Evolutionary conservation across 2,329 filamentous ascomycete species (phyloP).

Genomic region (Thelonectria rubi): DNA sequence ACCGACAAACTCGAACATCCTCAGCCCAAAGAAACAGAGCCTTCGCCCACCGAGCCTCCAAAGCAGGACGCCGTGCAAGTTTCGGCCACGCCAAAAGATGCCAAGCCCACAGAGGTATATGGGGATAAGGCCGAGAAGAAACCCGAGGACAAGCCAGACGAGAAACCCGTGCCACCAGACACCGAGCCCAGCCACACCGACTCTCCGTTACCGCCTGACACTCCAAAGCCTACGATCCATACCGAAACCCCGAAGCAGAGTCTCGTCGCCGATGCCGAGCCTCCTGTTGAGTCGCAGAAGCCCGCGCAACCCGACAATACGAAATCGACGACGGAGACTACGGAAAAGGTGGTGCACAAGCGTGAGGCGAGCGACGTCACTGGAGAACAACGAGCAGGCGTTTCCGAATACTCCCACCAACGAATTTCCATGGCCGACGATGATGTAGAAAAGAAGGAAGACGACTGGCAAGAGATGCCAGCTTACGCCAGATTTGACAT

Average conservation of each 20-base stretch:
- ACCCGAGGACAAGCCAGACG: neutral
- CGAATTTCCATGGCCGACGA: constrained; percentile 69
- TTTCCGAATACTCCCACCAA: constrained; percentile 93
- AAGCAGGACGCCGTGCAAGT: constrained; percentile 14
- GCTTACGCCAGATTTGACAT: constrained; percentile 92
- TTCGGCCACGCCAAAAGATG: constrained; percentile 5
- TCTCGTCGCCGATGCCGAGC: constrained; percentile 14
- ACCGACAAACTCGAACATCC: constrained; percentile 51
- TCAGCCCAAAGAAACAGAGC: constrained; percentile 47
- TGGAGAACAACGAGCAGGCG: constrained; percentile 41
- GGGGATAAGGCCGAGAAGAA: neutral
- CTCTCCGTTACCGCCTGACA: constrained; percentile 10
- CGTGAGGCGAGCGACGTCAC: constrained; percentile 53
- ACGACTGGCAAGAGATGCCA: constrained; percentile 94
- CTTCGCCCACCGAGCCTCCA: constrained; percentile 21
- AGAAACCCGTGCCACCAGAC: constrained; percentile 14
- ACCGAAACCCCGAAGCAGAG: constrained; percentile 13
- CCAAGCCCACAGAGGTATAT: constrained; percentile 18
- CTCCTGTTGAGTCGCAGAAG: constrained; percentile 22
- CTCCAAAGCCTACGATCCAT: neutral
- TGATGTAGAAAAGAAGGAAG: constrained; percentile 60
- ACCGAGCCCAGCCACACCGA: constrained; percentile 14
- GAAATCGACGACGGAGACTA: constrained; percentile 26
- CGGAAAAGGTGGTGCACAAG: constrained; percentile 41
- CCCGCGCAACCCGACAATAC: constrained; percentile 22